Evolutionary conservation across 78 protist species (phyloP), one percentile per base, ranked within the genome.

Genomic region (Dictyostelium firmibasis): DNA sequence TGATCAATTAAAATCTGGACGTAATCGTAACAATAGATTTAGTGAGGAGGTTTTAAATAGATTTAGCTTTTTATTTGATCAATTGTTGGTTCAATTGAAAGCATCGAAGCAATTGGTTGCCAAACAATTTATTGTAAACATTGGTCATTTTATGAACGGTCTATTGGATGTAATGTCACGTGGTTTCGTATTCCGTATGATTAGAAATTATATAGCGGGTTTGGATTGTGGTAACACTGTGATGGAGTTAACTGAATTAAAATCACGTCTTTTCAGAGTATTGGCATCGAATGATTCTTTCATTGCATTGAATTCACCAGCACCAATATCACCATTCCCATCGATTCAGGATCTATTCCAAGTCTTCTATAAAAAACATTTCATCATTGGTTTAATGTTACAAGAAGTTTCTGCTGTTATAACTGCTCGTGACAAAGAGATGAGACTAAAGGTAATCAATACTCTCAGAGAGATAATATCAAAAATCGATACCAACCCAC

Each of bases 281-380:
- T 33, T 88, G 0, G 85, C 93, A 27, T 78, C 81, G 7, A 57
- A 35, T 79, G 93, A 88, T 11, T 41, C 67, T 2, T 88, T 88
- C 25, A 88, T 88, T 78, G 93, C 93, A 62, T 79, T 88, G 53
- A 88, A 88, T 88, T 33, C 70, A n/a, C 86, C 93, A 29, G 20
- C 70, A 23, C 27, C 93, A 53, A 35, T 70, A 35, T 13, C 14
- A 78, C 41, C 79, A 67, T 75, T 43, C 29, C 75, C 85, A 35
- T 10, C 44, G n/a, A 27, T 82, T 60, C 9, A 13, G 0, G 76
- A 82, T 13, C 3, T 82, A 18, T 82, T 44, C 47, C 78, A 13
- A 38, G 82, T 38, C 36, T 88, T 64, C 27, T 88, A 57, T 53
- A 83, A 81, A 38, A 84, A 86, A 38, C 93, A 94, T 79, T 86